These are phyloP conservation scores for Thyridium curvatum DNA, from an alignment of 2,329 filamentous ascomycete species.

Conservation along the genomic window DNA sequence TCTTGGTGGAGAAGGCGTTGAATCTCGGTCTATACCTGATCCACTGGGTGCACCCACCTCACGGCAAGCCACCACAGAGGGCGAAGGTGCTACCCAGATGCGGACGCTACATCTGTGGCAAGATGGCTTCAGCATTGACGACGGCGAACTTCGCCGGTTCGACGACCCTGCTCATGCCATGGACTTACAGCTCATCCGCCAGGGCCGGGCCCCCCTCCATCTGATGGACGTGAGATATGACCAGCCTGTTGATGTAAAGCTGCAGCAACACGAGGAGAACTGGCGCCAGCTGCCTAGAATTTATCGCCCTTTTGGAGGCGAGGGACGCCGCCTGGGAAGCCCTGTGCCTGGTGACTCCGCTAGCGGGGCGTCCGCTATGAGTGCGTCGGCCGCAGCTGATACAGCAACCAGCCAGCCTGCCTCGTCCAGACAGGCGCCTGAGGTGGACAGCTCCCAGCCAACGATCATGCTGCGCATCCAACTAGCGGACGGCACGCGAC, in stretches of 20 bases:
- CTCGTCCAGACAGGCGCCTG: constrained; percentile 15
- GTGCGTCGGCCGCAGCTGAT: constrained; percentile 17
- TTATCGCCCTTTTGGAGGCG: constrained; percentile 69
- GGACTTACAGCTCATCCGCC: constrained; percentile 69
- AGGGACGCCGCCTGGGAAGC: constrained; percentile 68
- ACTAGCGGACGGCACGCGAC: constrained; percentile 68
- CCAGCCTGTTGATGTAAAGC: constrained; percentile 72
- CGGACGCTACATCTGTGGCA: constrained; percentile 74
- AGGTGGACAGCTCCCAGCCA: constrained; percentile 60
- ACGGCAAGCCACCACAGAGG: constrained; percentile 17
- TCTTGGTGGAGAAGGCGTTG: constrained; percentile 69
- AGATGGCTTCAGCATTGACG: constrained; percentile 80
- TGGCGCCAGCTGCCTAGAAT: constrained; percentile 68
- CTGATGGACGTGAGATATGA: constrained; percentile 71
- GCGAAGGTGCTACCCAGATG: constrained; percentile 41
- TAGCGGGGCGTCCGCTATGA: constrained; percentile 24
- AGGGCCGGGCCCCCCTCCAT: constrained; percentile 69
- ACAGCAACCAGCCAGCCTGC: constrained; percentile 5
- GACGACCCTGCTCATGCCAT: constrained; percentile 70
- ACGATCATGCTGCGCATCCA: constrained; percentile 69
- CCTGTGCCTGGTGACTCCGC: constrained; percentile 59
- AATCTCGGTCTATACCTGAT: constrained; percentile 63
- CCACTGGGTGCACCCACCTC: constrained; percentile 32
- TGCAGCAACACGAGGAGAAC: constrained; percentile 69
- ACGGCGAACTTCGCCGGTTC: constrained; percentile 70